phyloP scores from a whole-genome alignment of 208 protist genomes.

The Leishmania mexicana region DNA sequence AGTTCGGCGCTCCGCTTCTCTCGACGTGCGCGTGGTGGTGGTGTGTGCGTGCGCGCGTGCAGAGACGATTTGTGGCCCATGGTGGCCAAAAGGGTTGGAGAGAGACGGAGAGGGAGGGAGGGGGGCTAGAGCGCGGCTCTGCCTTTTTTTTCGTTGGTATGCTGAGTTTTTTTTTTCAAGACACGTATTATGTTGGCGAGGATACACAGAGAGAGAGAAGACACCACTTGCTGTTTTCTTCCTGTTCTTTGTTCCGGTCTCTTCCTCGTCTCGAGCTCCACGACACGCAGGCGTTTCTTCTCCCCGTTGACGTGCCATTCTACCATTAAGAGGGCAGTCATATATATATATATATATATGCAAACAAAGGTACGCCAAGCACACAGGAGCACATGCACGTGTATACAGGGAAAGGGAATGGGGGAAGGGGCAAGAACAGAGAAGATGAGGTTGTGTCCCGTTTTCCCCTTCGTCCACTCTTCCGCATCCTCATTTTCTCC shows the following conservation, averaged over 20 bases:
- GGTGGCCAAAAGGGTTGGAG: neutral
- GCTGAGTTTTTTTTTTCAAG: neutral
- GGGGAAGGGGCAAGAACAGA: neutral
- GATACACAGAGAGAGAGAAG: neutral
- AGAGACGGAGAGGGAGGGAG: neutral
- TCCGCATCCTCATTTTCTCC: neutral
- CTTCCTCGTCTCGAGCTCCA: neutral
- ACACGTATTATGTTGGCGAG: neutral
- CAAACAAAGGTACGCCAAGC: neutral
- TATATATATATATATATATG: no score
- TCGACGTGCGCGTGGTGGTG: neutral
- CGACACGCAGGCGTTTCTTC: neutral
- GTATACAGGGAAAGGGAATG: neutral
- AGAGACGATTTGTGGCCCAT: neutral
- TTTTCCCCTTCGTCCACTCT: neutral
- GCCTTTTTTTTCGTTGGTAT: neutral
- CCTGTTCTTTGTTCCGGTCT: neutral
- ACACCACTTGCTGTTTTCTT: neutral
- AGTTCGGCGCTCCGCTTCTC: neutral
- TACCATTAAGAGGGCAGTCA: neutral
- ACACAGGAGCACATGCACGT: neutral
- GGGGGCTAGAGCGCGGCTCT: neutral
- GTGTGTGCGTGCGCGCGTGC: neutral
- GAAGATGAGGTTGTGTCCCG: neutral
- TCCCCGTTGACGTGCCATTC: neutral